Evolutionary conservation across 2,329 filamentous ascomycete species (phyloP), one percentile per base, ranked within the genome.

Genomic region (Aureobasidium zeae): DNA sequence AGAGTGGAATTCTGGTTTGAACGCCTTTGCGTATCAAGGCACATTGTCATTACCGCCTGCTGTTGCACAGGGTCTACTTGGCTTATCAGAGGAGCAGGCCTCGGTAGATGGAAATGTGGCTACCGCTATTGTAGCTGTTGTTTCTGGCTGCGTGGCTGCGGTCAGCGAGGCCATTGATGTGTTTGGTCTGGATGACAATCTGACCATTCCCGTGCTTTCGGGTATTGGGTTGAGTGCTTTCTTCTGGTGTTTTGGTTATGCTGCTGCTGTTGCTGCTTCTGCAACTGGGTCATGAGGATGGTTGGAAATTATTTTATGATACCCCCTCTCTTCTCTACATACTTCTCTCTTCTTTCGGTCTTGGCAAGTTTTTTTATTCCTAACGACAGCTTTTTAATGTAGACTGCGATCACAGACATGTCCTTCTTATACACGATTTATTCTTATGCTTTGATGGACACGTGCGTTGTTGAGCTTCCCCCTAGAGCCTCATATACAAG

Each of bases 121-220:
- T 1, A 70, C 96, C 25, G 81, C 78, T 3, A 69, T 86, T 47
- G 79, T 96, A 76, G 86, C 86, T 58, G 52, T 94, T 28, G 86
- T 84, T 67, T 88, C 88, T 5, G 91, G 91, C n/a, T 65, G 96
- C 31, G 77, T 89, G 42, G 91, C 87, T 30, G 86, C 87, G 45
- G 79, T 80, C 32, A 95, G 87, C 57, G 91, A 98, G 65, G 83
- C 89, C 12, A 73, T 94, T 33, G 87, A 98, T 65, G 58, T 96
- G 0, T 95, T 87, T 60, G 86, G 87, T 35, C 88, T 86, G 83
- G 91, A 98, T 58, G 91, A 98, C 66, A 98, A 98, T 64, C 70
- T 98, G 55, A 96, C 89, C 37, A 98, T 98, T 62, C 91, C 91
- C 2, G 79, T 94, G 19, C 71, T 98, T 37, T 94, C 86, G 59